Base-by-base conservation (phyloP, 73 alveolate genomes). In the Loxodes magnus region DNA sequence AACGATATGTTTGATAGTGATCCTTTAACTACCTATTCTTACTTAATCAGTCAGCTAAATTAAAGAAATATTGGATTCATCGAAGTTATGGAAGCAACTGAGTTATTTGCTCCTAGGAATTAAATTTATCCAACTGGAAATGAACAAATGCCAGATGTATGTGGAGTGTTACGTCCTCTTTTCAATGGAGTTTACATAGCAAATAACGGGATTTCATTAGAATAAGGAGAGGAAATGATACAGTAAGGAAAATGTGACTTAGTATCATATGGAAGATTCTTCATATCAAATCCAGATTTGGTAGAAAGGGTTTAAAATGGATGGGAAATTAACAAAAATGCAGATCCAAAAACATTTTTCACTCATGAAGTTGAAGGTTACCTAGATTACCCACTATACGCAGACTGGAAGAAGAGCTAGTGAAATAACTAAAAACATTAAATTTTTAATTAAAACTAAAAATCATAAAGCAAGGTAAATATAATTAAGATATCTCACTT, bases 51-150 rank as follows among this genome's bases (percentile, higher is more conserved):
- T 16, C 75, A 51, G 38, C 41, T 73, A 21, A 72, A 56, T 15
- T 46, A 65, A 16, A 39, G 52, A 52, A 56, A 56, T 22, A 27
- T 73, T 67, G 80, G 70, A 17, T 67, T 67, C 41, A 42, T 73
- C 46, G 81, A 67, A 12, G 14, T 73, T 3, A 62, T 26, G 19
- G 31, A 53, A 22, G 56, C 49, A 19, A 48, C 34, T 20, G 76
- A 51, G n/a, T n/a, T n/a, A n/a, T n/a, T n/a, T n/a, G n/a, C n/a
- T n/a, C n/a, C n/a, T n/a, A n/a, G n/a, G 9, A 9, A 9, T 10
- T 9, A 9, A 9, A 9, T 54, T 9, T 65, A 54, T 39, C 79
- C 79, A 21, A 43, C 71, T 14, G 33, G 53, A 4, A 20, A 27
- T 39, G 30, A 57, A 29, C 34, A 58, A 29, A 38, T 65, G 51